Conservation (phyloP, 306 rosid species). For the Crotalaria pallida region DNA sequence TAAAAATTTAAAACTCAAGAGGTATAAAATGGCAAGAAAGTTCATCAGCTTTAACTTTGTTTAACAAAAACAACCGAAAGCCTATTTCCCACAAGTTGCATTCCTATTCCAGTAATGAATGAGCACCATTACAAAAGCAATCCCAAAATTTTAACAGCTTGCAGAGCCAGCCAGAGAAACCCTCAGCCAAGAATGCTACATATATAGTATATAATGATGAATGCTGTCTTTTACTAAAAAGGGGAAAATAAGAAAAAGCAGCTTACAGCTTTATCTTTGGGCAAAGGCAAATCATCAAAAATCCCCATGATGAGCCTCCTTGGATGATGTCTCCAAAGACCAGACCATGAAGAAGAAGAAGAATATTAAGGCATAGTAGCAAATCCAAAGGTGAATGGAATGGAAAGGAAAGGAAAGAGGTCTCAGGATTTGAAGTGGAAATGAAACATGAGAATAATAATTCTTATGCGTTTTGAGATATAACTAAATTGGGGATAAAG, state of each 20-base stretch:
- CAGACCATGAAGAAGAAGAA: slow-evolving; percentile 32
- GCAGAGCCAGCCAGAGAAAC: neutral
- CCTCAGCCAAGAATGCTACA: slow-evolving; percentile 7
- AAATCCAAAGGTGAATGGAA: no score
- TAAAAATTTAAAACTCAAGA: neutral
- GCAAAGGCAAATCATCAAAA: slow-evolving; percentile 86
- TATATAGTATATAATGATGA: slow-evolving; percentile 9
- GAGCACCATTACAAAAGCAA: slow-evolving; percentile 8
- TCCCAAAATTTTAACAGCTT: slow-evolving; percentile 13
- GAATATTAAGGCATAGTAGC: slow-evolving; percentile 32
- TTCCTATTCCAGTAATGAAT: neutral
- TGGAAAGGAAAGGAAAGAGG: no score
- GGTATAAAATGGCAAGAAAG: neutral
- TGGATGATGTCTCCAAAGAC: slow-evolving; percentile 31
- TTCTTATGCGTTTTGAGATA: no score
- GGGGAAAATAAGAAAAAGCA: neutral
- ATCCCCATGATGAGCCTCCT: slow-evolving; percentile 68
- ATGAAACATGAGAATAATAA: no score
- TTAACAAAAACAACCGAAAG: neutral
- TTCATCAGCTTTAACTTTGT: neutral
- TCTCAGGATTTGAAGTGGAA: no score
- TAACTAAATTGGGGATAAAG: no score
- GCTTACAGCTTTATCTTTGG: slow-evolving; percentile 75
- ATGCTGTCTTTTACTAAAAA: slow-evolving; percentile 11
- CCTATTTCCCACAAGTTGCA: neutral